Evolutionary conservation across 164 flowering plant genomes (phyloP).

Genomic region (Warburgia ugandensis): DNA sequence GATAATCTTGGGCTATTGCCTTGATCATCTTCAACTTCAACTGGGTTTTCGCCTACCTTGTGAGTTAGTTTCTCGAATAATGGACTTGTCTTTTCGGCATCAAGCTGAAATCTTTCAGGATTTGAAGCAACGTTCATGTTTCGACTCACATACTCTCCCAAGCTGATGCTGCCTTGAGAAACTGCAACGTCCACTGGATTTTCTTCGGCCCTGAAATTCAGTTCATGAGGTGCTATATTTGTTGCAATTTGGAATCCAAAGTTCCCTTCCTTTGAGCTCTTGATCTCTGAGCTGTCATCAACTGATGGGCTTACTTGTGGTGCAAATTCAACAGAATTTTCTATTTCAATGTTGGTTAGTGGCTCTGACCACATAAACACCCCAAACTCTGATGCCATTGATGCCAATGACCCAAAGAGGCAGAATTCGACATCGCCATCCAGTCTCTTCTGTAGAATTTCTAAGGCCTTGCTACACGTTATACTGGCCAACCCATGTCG

Average conservation of each 20-base stretch:
- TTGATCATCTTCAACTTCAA: not conserved
- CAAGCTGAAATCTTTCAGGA: too few species aligned
- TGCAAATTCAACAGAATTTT: not conserved
- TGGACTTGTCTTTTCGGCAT: conserved; percentile 6
- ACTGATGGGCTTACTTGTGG: too few species aligned
- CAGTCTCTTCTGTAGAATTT: conserved; percentile 10
- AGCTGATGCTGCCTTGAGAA: too few species aligned
- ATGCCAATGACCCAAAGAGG: conserved; percentile 4
- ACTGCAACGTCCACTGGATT: not conserved
- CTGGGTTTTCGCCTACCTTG: conserved; percentile 2
- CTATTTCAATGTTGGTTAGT: not conserved
- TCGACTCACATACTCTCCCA: not conserved
- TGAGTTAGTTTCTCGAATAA: not conserved
- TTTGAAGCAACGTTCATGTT: not conserved
- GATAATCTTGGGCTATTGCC: not conserved
- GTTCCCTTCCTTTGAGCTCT: too few species aligned
- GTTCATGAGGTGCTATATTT: too few species aligned
- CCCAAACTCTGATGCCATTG: not conserved
- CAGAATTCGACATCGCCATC: conserved; percentile 14
- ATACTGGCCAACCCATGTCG: conserved; percentile 20
- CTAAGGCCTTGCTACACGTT: conserved; percentile 11
- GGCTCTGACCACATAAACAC: not conserved
- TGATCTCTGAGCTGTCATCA: too few species aligned
- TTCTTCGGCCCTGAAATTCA: not conserved
- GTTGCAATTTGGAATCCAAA: not conserved